Evolutionary conservation across 805 yeast genomes (phyloP), one percentile per base, ranked within the genome.

Genomic region (Barnettozyma salicaria): DNA sequence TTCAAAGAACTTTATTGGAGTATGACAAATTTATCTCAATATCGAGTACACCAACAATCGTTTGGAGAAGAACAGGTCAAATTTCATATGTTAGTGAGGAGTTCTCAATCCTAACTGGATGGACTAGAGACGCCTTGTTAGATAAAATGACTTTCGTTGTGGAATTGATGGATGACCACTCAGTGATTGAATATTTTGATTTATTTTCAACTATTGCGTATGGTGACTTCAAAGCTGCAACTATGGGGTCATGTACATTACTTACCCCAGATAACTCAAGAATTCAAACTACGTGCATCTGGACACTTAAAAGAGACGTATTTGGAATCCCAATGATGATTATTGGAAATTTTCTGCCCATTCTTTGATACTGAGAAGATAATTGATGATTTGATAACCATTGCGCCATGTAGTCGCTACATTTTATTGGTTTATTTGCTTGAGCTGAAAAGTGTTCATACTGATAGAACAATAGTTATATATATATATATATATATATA

Each of bases 251-350:
- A 36, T 90, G 97, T 62, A 79, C 88, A 1, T 64, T 90, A 25
- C 55, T 85, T 29, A 82, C 89, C 1, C 76, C 82, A 27, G 55
- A 58, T 26, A 59, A 57, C 11, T 73, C 74, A 38, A 58, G 56
- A 18, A 73, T 90, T 32, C 68, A 80, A 34, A 85, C 97, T 1
- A 76, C 86, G 20, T 80, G 95, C 50, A 80, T 84, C 51, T 86
- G 96, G 95, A 92, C 97, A 1, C 64, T 92, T 46, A 88, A 89
- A 55, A 68, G 97, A 56, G 97, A 90, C 56, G 94, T 90, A 13
- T 90, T 92, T 62, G 97, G 96, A 7, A 80, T 90, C 36, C 98
- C 98, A 12, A 81, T 92, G 87, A 89, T 90, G 95, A 81, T 92
- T 17, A 74, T 90, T 23, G 97, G 96, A 13, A 92, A 87, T 55